Conservation (phyloP, 192 early-diverging fungal species). For the Globomyces pollinis-pini region DNA sequence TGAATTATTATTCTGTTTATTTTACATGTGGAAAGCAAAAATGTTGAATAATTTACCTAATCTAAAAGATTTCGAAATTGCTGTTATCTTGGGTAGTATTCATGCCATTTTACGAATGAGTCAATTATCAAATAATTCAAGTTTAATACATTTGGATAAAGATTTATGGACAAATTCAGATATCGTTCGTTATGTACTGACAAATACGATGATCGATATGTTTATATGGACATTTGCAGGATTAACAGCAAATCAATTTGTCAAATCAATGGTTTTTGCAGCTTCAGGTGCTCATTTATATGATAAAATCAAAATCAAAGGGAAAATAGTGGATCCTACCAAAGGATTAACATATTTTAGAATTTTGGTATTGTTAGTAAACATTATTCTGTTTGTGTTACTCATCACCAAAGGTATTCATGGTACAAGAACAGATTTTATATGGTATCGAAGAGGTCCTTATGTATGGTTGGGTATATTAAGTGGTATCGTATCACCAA, state of each 20-base stretch:
- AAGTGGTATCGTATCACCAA: too few species aligned
- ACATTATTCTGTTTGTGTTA: too few species aligned
- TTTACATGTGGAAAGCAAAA: neutral
- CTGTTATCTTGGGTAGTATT: neutral
- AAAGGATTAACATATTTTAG: too few species aligned
- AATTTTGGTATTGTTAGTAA: too few species aligned
- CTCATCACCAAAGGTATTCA: too few species aligned
- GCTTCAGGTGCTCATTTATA: neutral
- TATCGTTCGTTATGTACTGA: neutral
- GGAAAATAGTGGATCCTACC: neutral
- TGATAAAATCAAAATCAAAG: conserved; percentile 1
- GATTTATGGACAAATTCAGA: neutral
- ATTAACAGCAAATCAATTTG: neutral
- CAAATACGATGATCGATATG: neutral
- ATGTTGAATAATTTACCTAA: neutral
- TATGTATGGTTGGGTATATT: too few species aligned
- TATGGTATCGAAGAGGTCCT: too few species aligned
- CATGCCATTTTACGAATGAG: too few species aligned
- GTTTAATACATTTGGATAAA: neutral
- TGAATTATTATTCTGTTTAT: neutral
- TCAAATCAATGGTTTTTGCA: neutral
- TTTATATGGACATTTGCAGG: neutral
- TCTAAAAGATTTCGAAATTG: neutral
- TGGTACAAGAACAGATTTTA: too few species aligned
- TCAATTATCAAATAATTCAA: neutral